Conservation (phyloP, 352 stramenopile species). For the Globisporangium nagaii region DNA sequence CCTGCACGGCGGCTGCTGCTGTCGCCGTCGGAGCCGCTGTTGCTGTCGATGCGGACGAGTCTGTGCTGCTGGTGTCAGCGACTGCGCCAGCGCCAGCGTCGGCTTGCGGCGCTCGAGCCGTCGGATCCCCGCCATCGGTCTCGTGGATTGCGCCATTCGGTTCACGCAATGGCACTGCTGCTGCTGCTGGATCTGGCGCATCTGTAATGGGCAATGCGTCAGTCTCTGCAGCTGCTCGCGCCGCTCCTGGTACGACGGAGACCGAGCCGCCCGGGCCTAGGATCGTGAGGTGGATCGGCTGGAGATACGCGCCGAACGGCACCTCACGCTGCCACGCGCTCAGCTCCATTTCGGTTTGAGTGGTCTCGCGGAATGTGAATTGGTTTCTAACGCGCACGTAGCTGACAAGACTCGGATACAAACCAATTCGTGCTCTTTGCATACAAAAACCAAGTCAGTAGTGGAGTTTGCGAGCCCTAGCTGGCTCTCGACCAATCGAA, state of each 20-base stretch:
- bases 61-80: neutral
- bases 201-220: neutral
- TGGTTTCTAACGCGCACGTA: no score
- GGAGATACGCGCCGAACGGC: constrained; percentile 35
- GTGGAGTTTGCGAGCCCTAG: no score
- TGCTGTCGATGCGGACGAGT: neutral
- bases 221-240: neutral
- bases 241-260: no score
- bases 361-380: no score
- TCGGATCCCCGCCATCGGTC: neutral
- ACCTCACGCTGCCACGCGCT: constrained; percentile 21
- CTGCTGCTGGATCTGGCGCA: neutral
- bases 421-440: no score
- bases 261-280: neutral
- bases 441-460: no score
- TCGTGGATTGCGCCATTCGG: neutral
- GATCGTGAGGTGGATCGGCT: constrained; percentile 39
- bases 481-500: no score
- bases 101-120: neutral
- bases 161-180: neutral
- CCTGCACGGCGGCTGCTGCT: neutral
- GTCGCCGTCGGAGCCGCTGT: no score
- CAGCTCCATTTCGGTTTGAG: constrained; percentile 7
- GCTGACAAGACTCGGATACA: no score
- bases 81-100: neutral